Evolutionary conservation across 345 rosid species (phyloP).

Genomic region (Fremontodendron californicum): DNA sequence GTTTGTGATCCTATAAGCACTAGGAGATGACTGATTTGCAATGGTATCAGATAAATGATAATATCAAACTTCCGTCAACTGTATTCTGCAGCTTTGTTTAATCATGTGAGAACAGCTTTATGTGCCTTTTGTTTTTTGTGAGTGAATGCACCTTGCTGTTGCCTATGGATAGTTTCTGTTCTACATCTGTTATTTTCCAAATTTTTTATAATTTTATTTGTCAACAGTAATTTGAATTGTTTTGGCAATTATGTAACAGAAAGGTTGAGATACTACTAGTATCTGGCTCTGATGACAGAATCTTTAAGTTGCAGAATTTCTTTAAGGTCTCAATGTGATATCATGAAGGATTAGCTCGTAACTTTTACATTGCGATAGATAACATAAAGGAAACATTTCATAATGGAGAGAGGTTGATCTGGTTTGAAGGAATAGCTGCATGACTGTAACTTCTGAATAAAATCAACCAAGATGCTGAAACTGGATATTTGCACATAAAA

Average conservation of each 20-base stretch:
- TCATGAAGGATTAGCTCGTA: not conserved
- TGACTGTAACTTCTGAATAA: not conserved
- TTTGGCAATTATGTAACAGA: not conserved
- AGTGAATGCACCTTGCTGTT: not conserved
- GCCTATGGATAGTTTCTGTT: not conserved
- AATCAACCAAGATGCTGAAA: not conserved
- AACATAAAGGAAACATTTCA: not conserved
- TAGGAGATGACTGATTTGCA: not conserved
- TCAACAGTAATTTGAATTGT: not conserved
- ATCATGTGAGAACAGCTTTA: too few species aligned
- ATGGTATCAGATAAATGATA: not conserved
- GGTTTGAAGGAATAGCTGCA: not conserved
- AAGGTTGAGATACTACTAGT: too few species aligned
- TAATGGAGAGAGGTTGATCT: not conserved
- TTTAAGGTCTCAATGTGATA: not conserved
- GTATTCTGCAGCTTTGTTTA: not conserved
- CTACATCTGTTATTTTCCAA: not conserved
- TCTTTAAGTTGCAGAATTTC: not conserved
- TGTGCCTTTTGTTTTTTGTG: not conserved
- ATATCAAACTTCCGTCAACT: not conserved
- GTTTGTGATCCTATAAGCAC: not conserved
- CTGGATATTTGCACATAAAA: not conserved
- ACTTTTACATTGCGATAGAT: not conserved
- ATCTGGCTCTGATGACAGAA: too few species aligned
- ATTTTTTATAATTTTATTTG: not conserved